Percentiles rank a stretch among this genome's conserved stretches.
Conservation (phyloP, 805 yeast species). For the Starmerella kuoi region DNA sequence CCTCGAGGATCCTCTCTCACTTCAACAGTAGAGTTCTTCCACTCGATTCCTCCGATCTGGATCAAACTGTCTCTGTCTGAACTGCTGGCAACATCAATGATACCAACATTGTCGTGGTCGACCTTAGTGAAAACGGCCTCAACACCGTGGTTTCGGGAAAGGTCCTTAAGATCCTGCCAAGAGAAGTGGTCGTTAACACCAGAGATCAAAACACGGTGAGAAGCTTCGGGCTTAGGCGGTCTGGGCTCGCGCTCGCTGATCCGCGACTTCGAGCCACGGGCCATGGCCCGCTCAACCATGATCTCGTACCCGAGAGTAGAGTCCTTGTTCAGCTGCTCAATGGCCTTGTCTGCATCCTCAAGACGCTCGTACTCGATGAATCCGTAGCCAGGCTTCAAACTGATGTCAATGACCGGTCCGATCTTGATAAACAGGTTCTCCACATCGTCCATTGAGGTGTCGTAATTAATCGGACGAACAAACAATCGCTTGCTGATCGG, state of each 20-base stretch:
- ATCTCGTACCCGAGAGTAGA: conserved; percentile 29
- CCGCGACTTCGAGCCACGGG: conserved; percentile 22
- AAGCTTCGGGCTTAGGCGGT: conserved; percentile 19
- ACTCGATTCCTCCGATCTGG: conserved; percentile 59
- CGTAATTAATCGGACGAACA: conserved; percentile 23
- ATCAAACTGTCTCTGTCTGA: conserved; percentile 90
- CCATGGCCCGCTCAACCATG: conserved; percentile 28
- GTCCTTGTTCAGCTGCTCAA: conserved; percentile 38
- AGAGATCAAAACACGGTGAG: conserved; percentile 21
- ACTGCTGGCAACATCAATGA: conserved; percentile 88
- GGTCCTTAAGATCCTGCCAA: conserved; percentile 51
- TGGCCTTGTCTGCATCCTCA: conserved; percentile 51
- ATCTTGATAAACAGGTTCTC: conserved; percentile 36
- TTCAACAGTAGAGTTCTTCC: conserved; percentile 51
- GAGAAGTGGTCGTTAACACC: conserved; percentile 16
- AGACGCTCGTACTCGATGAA: conserved; percentile 52
- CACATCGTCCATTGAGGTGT: conserved; percentile 32
- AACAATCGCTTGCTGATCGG: conserved; percentile 17
- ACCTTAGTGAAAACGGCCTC: conserved; percentile 31
- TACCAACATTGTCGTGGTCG: conserved; percentile 28
- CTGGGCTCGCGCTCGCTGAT: conserved; percentile 22
- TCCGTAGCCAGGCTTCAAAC: conserved; percentile 49
- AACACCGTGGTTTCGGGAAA: conserved; percentile 51
- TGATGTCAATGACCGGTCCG: conserved; percentile 46
- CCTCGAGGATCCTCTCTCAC: conserved; percentile 57